These are phyloP conservation scores for Vigna unguiculata DNA, from an alignment of 306 rosid species.

Conservation along the genomic window DNA sequence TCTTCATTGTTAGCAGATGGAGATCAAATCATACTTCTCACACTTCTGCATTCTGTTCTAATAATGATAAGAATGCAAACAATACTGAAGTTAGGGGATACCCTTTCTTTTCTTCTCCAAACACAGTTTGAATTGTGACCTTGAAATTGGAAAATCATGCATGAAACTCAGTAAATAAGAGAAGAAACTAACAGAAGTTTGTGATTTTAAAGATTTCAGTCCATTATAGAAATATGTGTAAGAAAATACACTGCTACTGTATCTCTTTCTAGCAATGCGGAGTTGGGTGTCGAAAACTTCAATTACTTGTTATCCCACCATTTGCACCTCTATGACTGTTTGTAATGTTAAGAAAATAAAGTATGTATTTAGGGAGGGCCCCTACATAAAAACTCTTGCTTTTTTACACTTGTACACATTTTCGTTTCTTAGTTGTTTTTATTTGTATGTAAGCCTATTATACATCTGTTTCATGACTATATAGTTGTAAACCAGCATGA, in stretches of 20 bases:
- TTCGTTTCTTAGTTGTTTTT: neutral
- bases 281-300: constrained; percentile 3
- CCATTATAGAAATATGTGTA: no score
- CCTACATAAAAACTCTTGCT: constrained; percentile 26
- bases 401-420: neutral
- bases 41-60: neutral
- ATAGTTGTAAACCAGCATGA: constrained; percentile 36
- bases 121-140: neutral
- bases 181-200: neutral
- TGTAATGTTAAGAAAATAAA: constrained; percentile 3
- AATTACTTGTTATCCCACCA: constrained; percentile 34
- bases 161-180: neutral
- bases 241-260: no score
- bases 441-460: neutral
- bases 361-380: neutral
- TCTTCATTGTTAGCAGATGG: constrained; percentile 4
- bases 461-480: constrained; percentile 36
- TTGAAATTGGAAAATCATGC: neutral
- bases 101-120: neutral
- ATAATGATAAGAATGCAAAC: neutral
- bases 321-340: constrained; percentile 26
- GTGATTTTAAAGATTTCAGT: neutral
- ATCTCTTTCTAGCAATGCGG: constrained; percentile 10
- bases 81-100: neutral
- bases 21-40: neutral